phyloP scores from a whole-genome alignment of 768 basidiomycete species.

The Phlegmacium glaucopus region DNA sequence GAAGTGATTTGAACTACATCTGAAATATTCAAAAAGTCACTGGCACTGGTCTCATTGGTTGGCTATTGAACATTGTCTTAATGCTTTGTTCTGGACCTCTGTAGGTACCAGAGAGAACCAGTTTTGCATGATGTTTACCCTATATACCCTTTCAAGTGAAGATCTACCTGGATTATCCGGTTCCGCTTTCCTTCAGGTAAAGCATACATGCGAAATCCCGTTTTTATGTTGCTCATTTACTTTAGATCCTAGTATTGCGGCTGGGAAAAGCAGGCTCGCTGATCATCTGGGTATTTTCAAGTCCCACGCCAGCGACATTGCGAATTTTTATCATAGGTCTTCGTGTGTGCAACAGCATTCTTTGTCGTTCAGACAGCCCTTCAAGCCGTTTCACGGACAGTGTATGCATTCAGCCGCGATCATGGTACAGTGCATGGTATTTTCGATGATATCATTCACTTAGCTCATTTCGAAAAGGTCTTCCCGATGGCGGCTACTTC shows the following conservation, averaged over 20 bases:
- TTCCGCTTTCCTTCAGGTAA: constrained; percentile 67
- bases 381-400: constrained; percentile 78
- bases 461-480: constrained; percentile 32
- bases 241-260: constrained; percentile 70
- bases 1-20: not conserved
- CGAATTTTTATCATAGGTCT: constrained; percentile 36
- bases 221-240: not conserved
- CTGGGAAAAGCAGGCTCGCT: constrained; percentile 77
- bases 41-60: constrained; percentile 75
- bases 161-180: constrained; percentile 68
- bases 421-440: constrained; percentile 37
- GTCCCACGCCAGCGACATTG: not conserved
- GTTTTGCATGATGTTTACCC: not conserved
- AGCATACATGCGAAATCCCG: not conserved
- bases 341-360: constrained; percentile 84
- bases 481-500: constrained; percentile 79
- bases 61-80: constrained; percentile 84
- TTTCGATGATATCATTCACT: too few species aligned
- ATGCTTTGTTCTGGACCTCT: constrained; percentile 81
- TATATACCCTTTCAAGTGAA: constrained; percentile 32
- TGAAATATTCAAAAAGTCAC: constrained; percentile 41
- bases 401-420: constrained; percentile 85
- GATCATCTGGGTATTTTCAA: constrained; percentile 62
- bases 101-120: constrained; percentile 32
- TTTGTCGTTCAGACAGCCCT: constrained; percentile 80